These are phyloP conservation scores for Leucogyrophana mollusca DNA, from an alignment of 768 basidiomycete species.

Conservation along the genomic window DNA sequence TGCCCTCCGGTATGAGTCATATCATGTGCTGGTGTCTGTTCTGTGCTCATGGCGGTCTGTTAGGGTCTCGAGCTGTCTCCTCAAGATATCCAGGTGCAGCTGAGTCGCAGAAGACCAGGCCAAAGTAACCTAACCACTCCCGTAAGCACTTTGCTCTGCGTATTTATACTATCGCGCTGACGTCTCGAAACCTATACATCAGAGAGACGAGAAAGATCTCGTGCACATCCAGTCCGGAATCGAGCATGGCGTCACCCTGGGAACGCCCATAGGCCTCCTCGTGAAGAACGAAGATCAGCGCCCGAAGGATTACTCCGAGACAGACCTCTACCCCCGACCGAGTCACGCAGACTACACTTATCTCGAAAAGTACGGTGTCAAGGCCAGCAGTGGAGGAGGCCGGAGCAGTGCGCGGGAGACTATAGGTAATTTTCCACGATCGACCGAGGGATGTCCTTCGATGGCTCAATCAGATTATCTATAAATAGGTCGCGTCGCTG, in stretches of 20 bases:
- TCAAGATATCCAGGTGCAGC: slow-evolving; percentile 86
- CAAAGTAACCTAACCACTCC: slow-evolving; percentile 97
- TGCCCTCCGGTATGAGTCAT: slow-evolving; percentile 79
- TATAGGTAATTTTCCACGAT: slow-evolving; percentile 60
- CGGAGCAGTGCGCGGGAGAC: slow-evolving; percentile 95
- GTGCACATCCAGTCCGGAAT: slow-evolving; percentile 92
- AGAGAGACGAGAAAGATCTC: slow-evolving; percentile 95
- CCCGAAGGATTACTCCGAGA: slow-evolving; percentile 98
- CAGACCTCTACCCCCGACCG: slow-evolving; percentile 94
- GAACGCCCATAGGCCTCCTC: slow-evolving; percentile 95
- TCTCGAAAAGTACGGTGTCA: slow-evolving; percentile 94
- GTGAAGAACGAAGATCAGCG: slow-evolving; percentile 98
- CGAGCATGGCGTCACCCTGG: slow-evolving; percentile 92
- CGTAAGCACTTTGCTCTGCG: slow-evolving; percentile 43
- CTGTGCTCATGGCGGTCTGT: slow-evolving; percentile 8
- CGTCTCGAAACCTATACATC: slow-evolving; percentile 1
- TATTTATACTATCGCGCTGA: slow-evolving; percentile 1
- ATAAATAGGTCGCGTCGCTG: slow-evolving; percentile 83
- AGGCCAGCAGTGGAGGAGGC: slow-evolving; percentile 96
- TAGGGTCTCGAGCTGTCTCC: slow-evolving; percentile 83
- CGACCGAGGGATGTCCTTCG: not conserved
- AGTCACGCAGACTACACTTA: slow-evolving; percentile 99
- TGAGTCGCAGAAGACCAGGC: slow-evolving; percentile 89
- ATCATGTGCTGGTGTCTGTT: slow-evolving; percentile 7
- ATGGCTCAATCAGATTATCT: slow-evolving; percentile 5